Evolutionary conservation across 192 early-diverging fungal genomes (phyloP).

Genomic region (Dimargaris xerosporica): DNA sequence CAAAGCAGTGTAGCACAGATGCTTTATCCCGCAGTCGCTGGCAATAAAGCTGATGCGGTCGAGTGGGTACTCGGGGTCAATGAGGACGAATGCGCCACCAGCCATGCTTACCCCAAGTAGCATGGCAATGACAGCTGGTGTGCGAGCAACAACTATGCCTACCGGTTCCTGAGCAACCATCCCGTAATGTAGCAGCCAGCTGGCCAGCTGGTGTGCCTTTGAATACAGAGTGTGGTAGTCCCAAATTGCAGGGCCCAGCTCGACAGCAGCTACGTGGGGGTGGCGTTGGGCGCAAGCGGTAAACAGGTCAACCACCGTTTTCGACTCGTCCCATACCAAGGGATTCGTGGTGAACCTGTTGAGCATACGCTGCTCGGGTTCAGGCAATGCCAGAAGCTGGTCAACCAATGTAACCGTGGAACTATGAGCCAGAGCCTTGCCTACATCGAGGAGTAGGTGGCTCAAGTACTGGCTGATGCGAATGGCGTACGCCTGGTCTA

Average conservation of each 20-base stretch:
- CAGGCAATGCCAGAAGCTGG: no score
- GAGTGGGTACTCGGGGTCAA: not conserved
- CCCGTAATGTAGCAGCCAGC: no score
- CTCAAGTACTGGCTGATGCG: not conserved
- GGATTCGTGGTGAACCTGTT: not conserved
- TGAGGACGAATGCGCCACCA: not conserved
- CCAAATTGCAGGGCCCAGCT: not conserved
- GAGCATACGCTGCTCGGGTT: no score
- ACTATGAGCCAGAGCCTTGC: no score
- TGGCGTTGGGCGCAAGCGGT: not conserved
- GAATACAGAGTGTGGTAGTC: not conserved
- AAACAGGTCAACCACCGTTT: not conserved
- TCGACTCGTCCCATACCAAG: not conserved
- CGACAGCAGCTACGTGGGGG: not conserved
- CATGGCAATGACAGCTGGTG: not conserved
- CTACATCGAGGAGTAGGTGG: no score
- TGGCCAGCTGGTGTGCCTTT: no score
- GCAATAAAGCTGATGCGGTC: not conserved
- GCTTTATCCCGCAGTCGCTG: not conserved
- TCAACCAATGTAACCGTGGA: no score
- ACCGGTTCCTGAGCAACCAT: not conserved
- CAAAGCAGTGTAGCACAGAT: no score
- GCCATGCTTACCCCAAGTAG: not conserved
- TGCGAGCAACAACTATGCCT: not conserved
- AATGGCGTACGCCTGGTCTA: not conserved